Evolutionary conservation across 805 yeast genomes (phyloP), one percentile per base, ranked within the genome.

Genomic region (Metschnikowia lachancei): DNA sequence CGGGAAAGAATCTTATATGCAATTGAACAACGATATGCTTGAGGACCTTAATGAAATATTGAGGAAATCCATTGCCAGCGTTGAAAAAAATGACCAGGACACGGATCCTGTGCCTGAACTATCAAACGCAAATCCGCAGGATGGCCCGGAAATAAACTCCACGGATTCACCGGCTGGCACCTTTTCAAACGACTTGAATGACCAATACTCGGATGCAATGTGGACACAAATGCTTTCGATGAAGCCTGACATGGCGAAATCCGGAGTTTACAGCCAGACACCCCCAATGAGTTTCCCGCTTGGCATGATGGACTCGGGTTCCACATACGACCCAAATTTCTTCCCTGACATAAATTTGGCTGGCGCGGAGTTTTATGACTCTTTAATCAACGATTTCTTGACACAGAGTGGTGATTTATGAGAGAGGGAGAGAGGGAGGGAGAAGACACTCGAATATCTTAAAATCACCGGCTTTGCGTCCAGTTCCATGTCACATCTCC

Each of bases 151-250:
- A 10, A 18, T n/a, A 9, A 13, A 7, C 12, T 26, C 39, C 4
- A 33, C 24, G 16, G 40, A n/a, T 14, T 20, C 49, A 13, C 45
- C 49, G 10, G 24, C 30, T 12, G 37, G 20, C 19, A 12, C 29
- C 6, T 34, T 45, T 19, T 20, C 48, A 3, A 45, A 14, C 9
- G 33, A 40, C 17, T 26, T 24, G 30, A 45, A 36, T 18, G 30
- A 45, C 16, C 45, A 45, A 18, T 36, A 22, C 13, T 33, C 42
- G 3, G 55, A 55, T 36, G 36, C 46, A 4, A 41, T 50, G 41
- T 55, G 59, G 59, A 45, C 51, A 38, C 57, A 46, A 29, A 51
- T 55, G 50, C 22, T 53, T 1, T 36, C 45, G 20, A 38, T 43
- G 35, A 53, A 55, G 32, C 59, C 59, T 1, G 48, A 47, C 6